Base-by-base conservation (phyloP, 768 basidiomycete species). In the Boletus rex-veris region DNA sequence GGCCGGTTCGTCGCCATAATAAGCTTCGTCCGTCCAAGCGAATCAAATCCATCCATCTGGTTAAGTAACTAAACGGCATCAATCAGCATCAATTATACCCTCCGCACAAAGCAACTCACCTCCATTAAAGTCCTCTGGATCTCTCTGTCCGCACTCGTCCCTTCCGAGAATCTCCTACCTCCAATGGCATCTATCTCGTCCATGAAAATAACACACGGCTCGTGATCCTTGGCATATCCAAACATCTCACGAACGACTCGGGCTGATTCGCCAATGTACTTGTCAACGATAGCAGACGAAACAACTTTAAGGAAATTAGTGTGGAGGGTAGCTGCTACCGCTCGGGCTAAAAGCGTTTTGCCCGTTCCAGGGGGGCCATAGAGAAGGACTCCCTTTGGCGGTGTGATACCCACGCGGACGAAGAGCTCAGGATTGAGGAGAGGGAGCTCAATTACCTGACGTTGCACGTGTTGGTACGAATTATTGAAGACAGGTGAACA, bases 1-100 rank as follows among this genome's bases (percentile, higher is more conserved):
- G 97, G 97, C 66, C 97, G 81, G 77, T 98, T 99, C 24, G 97
- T 99, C n/a, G 97, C 97, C 92, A 98, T 98, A 71, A 99, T 99
- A 49, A 98, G 82, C 73, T 98, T 98, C 33, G 95, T 98, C 59
- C 78, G 79, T 42, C 97, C 97, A 28, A 99, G 78, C 15, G 96
- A 93, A 73, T 98, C 97, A 75, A 99, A 99, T 21, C 97, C 97
- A 69, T 99, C 97, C 93, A 99, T 97, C 74, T 98, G 96, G 67
- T 98, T 98, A 31, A 99, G 81, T 24, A 99, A 78, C 93, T 96
- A 63, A 15, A 39, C 28, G n/a, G 16, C 12, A 18, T 18, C 35
- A 18, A 24, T 50, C 16, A 38, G 39, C 39, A 47, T 45, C 44
- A 36, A 18, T 42, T 12, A 16, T 47, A 30, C 9, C 51, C 42